Conservation (phyloP, 2,329 filamentous ascomycete species). For the Blastomyces gilchristii region DNA sequence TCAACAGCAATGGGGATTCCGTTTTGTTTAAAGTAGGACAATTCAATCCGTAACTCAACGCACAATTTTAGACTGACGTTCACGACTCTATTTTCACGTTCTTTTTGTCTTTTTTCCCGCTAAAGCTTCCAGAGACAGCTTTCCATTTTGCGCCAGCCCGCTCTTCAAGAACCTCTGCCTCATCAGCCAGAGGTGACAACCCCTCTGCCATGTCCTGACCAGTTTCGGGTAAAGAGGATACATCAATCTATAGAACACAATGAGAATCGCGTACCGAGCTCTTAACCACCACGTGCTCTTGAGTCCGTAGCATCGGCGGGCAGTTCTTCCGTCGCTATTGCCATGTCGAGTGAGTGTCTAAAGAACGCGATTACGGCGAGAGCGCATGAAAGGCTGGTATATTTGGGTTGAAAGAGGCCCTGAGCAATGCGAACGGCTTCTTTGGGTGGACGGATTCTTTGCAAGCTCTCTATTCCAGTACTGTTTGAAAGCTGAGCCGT, state of each 20-base stretch:
- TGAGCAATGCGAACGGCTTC: background rate
- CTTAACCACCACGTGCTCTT: background rate
- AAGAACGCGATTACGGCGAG: slow-evolving; percentile 1
- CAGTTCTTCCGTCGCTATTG: slow-evolving; percentile 1
- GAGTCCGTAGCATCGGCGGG: background rate
- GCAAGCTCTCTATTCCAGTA: slow-evolving; percentile 1
- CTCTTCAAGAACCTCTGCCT: background rate
- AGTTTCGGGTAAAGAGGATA: background rate
- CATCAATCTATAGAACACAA: slow-evolving; percentile 1
- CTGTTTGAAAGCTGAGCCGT: background rate
- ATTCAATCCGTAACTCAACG: background rate
- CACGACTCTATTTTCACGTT: background rate
- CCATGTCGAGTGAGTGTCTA: background rate
- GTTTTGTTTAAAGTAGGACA: background rate
- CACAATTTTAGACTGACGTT: background rate
- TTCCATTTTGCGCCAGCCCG: background rate
- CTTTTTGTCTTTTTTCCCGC: background rate
- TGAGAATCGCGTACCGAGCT: background rate
- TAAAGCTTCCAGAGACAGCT: background rate
- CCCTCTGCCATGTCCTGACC: background rate
- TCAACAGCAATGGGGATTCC: background rate
- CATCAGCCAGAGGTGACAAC: slow-evolving; percentile 1
- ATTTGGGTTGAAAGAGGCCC: background rate
- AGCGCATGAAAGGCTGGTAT: background rate
- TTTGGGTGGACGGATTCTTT: background rate